Evolutionary conservation across 768 basidiomycete species (phyloP), one percentile per base, ranked within the genome.

Genomic region (Auriscalpium orientale): DNA sequence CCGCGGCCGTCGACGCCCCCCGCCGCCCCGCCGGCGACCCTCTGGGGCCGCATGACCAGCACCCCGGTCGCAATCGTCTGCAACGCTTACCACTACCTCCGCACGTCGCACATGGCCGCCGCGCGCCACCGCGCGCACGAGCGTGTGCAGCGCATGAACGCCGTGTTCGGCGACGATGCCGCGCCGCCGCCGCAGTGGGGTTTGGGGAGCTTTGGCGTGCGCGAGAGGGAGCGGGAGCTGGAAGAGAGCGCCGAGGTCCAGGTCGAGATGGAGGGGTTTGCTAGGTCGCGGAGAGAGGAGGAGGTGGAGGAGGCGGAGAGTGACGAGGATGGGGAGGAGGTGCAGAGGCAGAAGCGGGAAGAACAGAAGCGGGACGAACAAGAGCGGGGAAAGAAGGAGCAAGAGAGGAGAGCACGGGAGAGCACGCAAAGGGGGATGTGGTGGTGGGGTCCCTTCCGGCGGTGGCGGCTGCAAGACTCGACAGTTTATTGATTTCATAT

Each of bases 371-470:
- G 37, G 13, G 56, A 57, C 20, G 28, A 28, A 4, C 2, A 28
- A 5, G 28, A 56, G 36, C 49, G 37, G 13, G 56, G 56, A 37
- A 48, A 61, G 38, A 53, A 57, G 33, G 66, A 65, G 20, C 64
- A 68, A n/a, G 65, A 67, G 22, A 69, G 63, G 54, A 28, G 28
- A 28, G 28, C 28, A 7, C 28, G 64, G 58, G 46, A 54, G 55
- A 57, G 61, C 51, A 36, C 56, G 63, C 62, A 66, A 12, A 65
- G 66, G 35, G 87, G 86, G 7, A 58, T 87, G 57, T 89, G 83
- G 83, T 89, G 87, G 84, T 90, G 88, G 87, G 86, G 87, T 0
- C 88, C 89, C 3, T 68, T 91, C 20, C 74, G 79, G 47, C 75
- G 77, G 33, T 91, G 88, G 89, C 75, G 90, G 47, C 68, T 91